These are phyloP conservation scores for Colletotrichum brevisporum DNA, from an alignment of 2,329 filamentous ascomycete species.

Conservation along the genomic window DNA sequence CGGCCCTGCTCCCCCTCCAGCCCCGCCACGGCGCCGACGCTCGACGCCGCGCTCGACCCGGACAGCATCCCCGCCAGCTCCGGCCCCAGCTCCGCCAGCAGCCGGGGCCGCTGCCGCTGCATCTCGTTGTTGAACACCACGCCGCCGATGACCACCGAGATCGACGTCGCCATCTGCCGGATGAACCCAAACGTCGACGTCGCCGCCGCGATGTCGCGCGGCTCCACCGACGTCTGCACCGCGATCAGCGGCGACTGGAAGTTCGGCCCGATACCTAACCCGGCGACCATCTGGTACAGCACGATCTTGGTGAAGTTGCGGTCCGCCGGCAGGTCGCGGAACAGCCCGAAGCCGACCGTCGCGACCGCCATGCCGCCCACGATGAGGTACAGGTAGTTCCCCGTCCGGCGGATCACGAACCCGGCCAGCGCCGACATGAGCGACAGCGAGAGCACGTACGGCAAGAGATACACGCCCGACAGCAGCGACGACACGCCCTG, in stretches of 20 bases:
- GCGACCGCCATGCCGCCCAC: conserved; percentile 66
- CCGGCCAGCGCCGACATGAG: conserved; percentile 59
- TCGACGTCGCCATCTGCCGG: conserved; percentile 69
- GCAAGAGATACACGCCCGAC: conserved; percentile 74
- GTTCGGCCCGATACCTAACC: conserved; percentile 73
- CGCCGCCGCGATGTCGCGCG: conserved; percentile 72
- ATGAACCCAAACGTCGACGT: conserved; percentile 74
- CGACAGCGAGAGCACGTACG: conserved; percentile 67
- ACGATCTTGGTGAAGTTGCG: conserved; percentile 63
- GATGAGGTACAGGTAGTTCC: conserved; percentile 70
- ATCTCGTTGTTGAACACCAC: conserved; percentile 55
- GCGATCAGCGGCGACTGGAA: conserved; percentile 75
- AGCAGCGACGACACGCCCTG: conserved; percentile 71
- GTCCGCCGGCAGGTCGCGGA: conserved; percentile 68
- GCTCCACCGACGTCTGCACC: conserved; percentile 73
- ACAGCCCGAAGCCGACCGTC: conserved; percentile 71
- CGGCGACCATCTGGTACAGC: conserved; percentile 71
- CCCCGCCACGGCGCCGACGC: conserved; percentile 68
- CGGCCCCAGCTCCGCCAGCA: conserved; percentile 65
- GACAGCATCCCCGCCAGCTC: conserved; percentile 66
- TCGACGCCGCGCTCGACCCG: conserved; percentile 74
- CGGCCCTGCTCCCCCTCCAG: conserved; percentile 62
- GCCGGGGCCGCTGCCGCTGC: conserved; percentile 54
- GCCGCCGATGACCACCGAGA: conserved; percentile 71
- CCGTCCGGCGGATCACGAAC: conserved; percentile 65